These are phyloP conservation scores for Cryptosporidium baileyi DNA, from an alignment of 169 alveolate genomes.

Conservation along the genomic window DNA sequence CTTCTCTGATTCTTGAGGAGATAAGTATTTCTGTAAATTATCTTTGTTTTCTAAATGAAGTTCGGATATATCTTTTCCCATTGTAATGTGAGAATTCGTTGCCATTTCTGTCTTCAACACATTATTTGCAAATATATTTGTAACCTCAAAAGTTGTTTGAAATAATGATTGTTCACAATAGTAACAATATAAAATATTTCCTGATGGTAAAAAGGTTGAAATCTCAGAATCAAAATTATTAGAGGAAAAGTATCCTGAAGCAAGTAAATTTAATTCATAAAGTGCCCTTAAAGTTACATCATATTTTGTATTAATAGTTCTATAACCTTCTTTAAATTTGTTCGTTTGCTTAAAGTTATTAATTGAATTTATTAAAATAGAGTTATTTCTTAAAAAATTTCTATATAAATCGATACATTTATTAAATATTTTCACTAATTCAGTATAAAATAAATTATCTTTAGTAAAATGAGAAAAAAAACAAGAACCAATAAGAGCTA, in stretches of 20 bases:
- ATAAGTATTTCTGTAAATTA: not conserved
- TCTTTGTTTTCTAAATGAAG: not conserved
- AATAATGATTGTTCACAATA: conserved; percentile 36
- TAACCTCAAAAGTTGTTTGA: conserved; percentile 7
- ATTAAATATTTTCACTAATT: not conserved
- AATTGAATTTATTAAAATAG: conserved; percentile 1
- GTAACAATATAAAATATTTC: conserved; percentile 46
- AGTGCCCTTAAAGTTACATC: not conserved
- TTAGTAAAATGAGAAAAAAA: not conserved
- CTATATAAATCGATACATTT: conserved; percentile 22
- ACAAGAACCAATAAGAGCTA: conserved; percentile 27
- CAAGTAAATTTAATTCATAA: conserved; percentile 18
- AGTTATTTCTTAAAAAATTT: not conserved
- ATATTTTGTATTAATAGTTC: not conserved
- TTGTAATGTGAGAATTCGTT: not conserved
- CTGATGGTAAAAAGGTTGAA: conserved; percentile 6
- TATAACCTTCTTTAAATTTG: not conserved
- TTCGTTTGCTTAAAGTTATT: not conserved
- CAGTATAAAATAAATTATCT: not conserved
- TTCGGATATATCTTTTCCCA: not conserved
- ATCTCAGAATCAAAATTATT: not conserved
- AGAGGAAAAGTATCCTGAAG: not conserved
- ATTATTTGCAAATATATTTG: not conserved
- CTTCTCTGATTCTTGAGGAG: not conserved
- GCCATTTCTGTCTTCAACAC: not conserved